Evolutionary conservation across 2,329 filamentous ascomycete species (phyloP), one percentile per base, ranked within the genome.

Genomic region (Clarireedia hainanense): DNA sequence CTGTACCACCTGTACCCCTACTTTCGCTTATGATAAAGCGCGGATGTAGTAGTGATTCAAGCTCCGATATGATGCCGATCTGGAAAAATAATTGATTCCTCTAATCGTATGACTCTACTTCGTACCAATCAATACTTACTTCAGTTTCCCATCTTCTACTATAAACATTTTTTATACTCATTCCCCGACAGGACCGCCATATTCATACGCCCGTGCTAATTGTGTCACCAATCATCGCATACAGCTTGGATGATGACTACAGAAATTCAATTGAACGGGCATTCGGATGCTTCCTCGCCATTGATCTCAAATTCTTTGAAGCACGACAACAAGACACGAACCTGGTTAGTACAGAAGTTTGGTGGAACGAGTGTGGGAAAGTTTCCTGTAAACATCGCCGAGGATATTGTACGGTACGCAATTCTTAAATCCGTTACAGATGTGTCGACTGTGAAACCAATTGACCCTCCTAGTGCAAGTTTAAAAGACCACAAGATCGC

Each of bases 291-390:
- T 37, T 40, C 57, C 27, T 40, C 57, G 26, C 52, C 52, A 15
- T 55, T 55, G 42, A 55, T 50, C 34, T 55, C 52, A 24, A 51
- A 56, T 47, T 43, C 50, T 40, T 55, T 56, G 40, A 60, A 52
- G 48, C 66, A 60, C 39, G 74, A 74, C 57, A 61, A 67, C 52
- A 69, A 65, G 50, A 50, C 53, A 39, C 50, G 56, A 37, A 65
- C 78, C 63, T 96, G 91, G 91, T 79, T 95, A 30, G 88, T 96
- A 50, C 91, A 96, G 71, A 96, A 96, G 73, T 96, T 95, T 71
- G 91, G 91, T 60, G 92, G 92, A 51, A 99, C 92, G 52, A 95
- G 89, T 69, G 88, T 97, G 51, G 94, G 92, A 65, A 97, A 97
- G 74, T 96, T 95, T 67, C 86, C 91, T 52, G 80, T 82, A 64